Conservation (phyloP, 2,329 filamentous ascomycete genomes). For the Phyllosticta ampelicida region DNA sequence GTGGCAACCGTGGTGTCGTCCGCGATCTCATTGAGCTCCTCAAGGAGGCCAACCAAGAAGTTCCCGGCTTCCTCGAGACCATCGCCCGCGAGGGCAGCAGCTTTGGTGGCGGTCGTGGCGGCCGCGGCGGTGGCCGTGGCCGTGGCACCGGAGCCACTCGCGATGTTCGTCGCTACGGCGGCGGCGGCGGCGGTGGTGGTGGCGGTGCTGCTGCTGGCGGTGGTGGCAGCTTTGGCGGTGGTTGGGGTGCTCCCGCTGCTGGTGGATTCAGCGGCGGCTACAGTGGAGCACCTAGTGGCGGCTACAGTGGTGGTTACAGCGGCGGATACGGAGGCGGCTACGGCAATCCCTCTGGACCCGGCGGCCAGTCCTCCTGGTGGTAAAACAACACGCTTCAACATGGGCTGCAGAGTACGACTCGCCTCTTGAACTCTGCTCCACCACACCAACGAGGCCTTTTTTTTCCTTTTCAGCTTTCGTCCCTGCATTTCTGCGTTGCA, state of each 20-base stretch:
- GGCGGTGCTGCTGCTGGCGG: constrained; percentile 30
- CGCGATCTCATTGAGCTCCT: constrained; percentile 93
- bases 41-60: constrained; percentile 97
- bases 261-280: constrained; percentile 26
- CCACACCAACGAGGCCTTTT: constrained; percentile 9
- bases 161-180: constrained; percentile 61
- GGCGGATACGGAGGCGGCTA: constrained; percentile 39
- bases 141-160: constrained; percentile 62
- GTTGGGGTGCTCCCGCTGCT: constrained; percentile 28
- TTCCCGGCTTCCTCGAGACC: constrained; percentile 88
- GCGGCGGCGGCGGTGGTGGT: constrained; percentile 50
- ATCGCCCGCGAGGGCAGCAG: constrained; percentile 87
- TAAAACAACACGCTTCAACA: constrained; percentile 29
- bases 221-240: constrained; percentile 31
- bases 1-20: constrained; percentile 95
- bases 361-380: constrained; percentile 60
- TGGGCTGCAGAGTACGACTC: constrained; percentile 12
- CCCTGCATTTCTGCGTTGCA: constrained; percentile 22
- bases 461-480: constrained; percentile 19
- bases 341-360: constrained; percentile 55
- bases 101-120: constrained; percentile 61
- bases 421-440: constrained; percentile 2
- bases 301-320: constrained; percentile 35
- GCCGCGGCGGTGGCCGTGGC: constrained; percentile 56
- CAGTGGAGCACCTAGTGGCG: constrained; percentile 22